phyloP scores from a whole-genome alignment of 2,329 filamentous ascomycete species.

The Tolypocladium capitatum region DNA sequence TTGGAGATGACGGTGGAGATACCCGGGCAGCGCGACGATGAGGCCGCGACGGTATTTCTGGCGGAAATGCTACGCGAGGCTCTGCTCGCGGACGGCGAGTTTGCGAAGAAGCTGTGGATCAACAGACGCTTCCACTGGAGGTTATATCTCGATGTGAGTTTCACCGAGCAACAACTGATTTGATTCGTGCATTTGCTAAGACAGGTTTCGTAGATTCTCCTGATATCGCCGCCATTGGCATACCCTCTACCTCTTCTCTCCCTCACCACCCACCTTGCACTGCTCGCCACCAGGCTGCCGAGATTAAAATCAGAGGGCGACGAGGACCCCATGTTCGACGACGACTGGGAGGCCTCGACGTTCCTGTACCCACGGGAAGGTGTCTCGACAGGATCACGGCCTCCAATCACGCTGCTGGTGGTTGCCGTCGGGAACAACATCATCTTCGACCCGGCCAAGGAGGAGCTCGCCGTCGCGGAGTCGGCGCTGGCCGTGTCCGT shows the following conservation, averaged over 20 bases:
- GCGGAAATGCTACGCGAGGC: constrained; percentile 82
- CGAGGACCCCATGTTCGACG: constrained; percentile 94
- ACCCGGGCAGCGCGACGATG: constrained; percentile 80
- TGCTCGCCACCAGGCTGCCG: constrained; percentile 76
- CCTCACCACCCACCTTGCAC: constrained; percentile 83
- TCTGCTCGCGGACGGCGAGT: constrained; percentile 57
- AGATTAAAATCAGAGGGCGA: constrained; percentile 77
- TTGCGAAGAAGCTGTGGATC: constrained; percentile 65
- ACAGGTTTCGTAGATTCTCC: constrained; percentile 52
- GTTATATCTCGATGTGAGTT: constrained; percentile 78
- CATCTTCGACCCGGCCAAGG: constrained; percentile 83
- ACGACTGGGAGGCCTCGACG: constrained; percentile 83
- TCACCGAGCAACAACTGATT: not conserved
- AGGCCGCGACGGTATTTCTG: constrained; percentile 76
- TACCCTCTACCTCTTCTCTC: constrained; percentile 90
- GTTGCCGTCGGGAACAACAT: constrained; percentile 77
- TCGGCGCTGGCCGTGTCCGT: constrained; percentile 77
- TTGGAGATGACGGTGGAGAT: constrained; percentile 87
- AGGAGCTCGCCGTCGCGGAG: constrained; percentile 89
- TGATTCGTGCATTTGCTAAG: constrained; percentile 1
- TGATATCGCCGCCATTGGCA: constrained; percentile 84
- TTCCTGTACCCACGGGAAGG: constrained; percentile 55
- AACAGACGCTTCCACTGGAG: constrained; percentile 93
- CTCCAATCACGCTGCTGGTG: constrained; percentile 82
- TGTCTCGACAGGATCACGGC: constrained; percentile 32